Base-by-base conservation (phyloP, 2,329 filamentous ascomycete species). In the Colletotrichum eremochloae region DNA sequence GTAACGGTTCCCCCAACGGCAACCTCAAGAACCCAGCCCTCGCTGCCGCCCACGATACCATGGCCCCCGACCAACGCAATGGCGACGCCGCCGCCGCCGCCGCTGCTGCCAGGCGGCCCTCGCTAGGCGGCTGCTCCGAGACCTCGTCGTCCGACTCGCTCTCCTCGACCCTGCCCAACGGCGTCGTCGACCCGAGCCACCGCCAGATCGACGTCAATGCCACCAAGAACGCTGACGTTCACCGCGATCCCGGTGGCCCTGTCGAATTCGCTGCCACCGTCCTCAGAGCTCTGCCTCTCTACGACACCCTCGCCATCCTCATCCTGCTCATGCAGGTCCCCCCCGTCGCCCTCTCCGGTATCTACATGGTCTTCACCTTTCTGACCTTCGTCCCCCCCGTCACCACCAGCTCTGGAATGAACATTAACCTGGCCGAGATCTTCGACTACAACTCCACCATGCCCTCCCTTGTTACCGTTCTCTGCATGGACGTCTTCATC, bases 301-400 rank as follows among this genome's bases (percentile, higher is more conserved):
- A 94, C 84, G 96, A 98, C 84, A 97, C 96, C 73, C 94, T 98
- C 83, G 95, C 96, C 80, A 97, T 98, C 79, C 91, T 98, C 81
- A 97, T 98, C 83, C 93, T 98, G 78, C 90, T 98, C 76, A 93
- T 98, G 83, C 95, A 97, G 80, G 90, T 98, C 12, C 95, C 96
- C 40, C 94, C 95, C 31, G 92, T 96, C 78, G 91, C 96, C 71
- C 88, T 98, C 78, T 96, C 95, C 75, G 87, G 94, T 81, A 94
- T 97, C 78, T 97, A 98, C 82, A 92, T 95, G 80, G 89, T 97
- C 76, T 98, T 98, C 83, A 95, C 96, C 76, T 92, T 95, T 75
- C 89, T 98, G 80, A 98, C 95, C 60, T 97, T 98, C 80, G 94
- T 97, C 74, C 94, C 95, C 57, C 93, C 94, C 24, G 90, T 92